Base-by-base conservation (phyloP, 1,284 basidiomycete species). In the Salmacisia buchloeana region DNA sequence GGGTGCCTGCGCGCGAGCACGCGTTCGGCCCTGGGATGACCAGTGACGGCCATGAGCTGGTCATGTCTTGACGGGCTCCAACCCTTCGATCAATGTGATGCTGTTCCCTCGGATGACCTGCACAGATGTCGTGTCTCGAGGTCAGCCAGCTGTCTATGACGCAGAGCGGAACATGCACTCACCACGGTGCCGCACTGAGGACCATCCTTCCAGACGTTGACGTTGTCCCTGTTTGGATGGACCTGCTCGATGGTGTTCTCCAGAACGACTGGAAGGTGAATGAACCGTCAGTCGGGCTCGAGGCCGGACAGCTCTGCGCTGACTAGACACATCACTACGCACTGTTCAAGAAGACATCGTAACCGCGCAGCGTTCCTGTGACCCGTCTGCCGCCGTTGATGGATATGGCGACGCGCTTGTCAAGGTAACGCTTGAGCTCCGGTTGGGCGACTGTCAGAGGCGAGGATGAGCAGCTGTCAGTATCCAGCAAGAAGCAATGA, bases 341-440 rank as follows among this genome's bases (percentile, higher is more conserved):
- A 54, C 49, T 85, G 81, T 99, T 99, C 80, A 99, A 84, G 84
- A 99, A 99, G 74, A 99, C 89, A 84, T 98, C 96, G 82, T 94
- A 98, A 39, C 96, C 96, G 68, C 96, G 88, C 62, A 98, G 83
- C n/a, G 88, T 88, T 63, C 94, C 96, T 81, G 91, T 92, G 75
- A 98, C 89, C 85, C 91, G 92, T 75, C 96, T 89, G 63, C 92
- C 92, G 61, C 94, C 96, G 80, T 99, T 94, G 6, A 99, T 84
- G 83, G 97, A 88, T 77, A 98, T 85, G 81, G 92, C 93, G 72
- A 97, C 84, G 74, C 89, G 90, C 84, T 97, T 96, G 86, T 99
- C 96, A 91, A 98, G 97, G 81, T 96, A 98, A n/a, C 75, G 71
- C 61, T 79, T 78, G 41, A 79, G 71, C 64, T 79, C 77, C n/a